Evolutionary conservation across 257 asterid species (phyloP), one percentile per base, ranked within the genome.

Genomic region (Leptodermis oblonga): DNA sequence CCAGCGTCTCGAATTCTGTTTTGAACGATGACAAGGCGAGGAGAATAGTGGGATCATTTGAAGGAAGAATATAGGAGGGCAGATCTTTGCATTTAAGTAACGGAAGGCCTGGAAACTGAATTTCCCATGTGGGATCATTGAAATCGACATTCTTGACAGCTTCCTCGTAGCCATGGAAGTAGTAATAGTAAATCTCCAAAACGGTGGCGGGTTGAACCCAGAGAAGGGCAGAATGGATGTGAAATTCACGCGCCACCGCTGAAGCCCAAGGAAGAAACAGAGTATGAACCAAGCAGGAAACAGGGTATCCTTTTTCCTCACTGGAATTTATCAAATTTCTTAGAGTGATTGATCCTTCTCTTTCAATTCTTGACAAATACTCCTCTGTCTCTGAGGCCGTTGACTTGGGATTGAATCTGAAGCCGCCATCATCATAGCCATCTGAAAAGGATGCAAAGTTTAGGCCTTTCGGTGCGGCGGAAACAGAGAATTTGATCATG

Each of bases 201-300:
- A 76, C 80, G 1, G 74, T 52, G 22, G 83, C 83, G 1, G 87
- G 83, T 65, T 80, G 83, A 37, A 71, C 73, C 83, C 81, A 83
- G 7, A 80, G 77, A 54, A 80, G 76, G 4, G 78, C 70, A 4
- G 78, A 70, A 0, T 85, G 82, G 45, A 81, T 53, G 56, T 70
- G 88, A 56, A 64, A 41, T 33, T 73, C 76, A 76, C 72, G 82
- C 14, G 85, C 85, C 30, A 76, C 78, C 36, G 61, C 41, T 1
- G 82, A 81, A 0, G 71, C 83, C 83, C 83, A 78, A 1, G 83
- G 74, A 10, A 80, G 77, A 9, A 70, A 23, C 1, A 70, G 73
- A 55, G 84, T 39, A 64, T 78, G 72, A 22, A 76, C 76, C 5
- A 79, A 72, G 69, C 78, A 73, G 2, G 82, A 58, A 9, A 82